Base-by-base conservation (phyloP, 345 rosid genomes). In the Euphorbia tirucalli region DNA sequence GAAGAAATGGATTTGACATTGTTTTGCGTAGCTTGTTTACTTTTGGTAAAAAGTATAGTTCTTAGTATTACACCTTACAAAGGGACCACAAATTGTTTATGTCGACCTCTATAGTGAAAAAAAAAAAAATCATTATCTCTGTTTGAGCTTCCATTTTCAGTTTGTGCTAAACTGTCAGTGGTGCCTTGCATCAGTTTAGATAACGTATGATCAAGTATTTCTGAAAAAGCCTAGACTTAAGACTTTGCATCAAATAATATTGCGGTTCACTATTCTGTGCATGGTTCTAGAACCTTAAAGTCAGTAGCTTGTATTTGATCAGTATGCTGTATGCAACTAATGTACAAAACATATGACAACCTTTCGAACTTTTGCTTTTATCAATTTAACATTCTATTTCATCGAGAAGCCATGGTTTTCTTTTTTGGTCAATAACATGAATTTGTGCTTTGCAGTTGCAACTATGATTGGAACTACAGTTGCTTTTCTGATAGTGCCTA, bases 401-500 rank as follows among this genome's bases (percentile, higher is more conserved):
- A 8, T 18, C 24, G 0, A n/a, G 9, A 15, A 22, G 30, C 46
- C 25, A 46, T 18, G 14, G 28, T 49, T 61, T 58, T 21, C 57
- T 46, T 11, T 58, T 7, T 31, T 63, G 58, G 24, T 21, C 16
- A 3, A 21, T 63, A 22, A 66, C n/a, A 58, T 16, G 32, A 6
- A 74, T 70, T 66, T 76, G 30, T 72, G 68, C 31, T 67, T 77
- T 79, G 80, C 93, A 91, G 97, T 84, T 65, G 88, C 89, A 22
- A 93, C 94, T 37, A 50, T 77, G 2, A 69, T 89, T 18, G 97
- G 98, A 66, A 90, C 97, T 11, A 41, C 87, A 49, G 83, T 93
- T 83, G 96, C 92, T 3, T 91, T 85, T 71, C 43, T 78, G 70
- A 8, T 88, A 72, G 94, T 91, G 71, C 97, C 97, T 0, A 93